A percentile compares a stretch with the other conserved stretches of the same genome.
Evolutionary conservation across 345 rosid genomes (phyloP).

Genomic region (Eucalyptus tenuipes): DNA sequence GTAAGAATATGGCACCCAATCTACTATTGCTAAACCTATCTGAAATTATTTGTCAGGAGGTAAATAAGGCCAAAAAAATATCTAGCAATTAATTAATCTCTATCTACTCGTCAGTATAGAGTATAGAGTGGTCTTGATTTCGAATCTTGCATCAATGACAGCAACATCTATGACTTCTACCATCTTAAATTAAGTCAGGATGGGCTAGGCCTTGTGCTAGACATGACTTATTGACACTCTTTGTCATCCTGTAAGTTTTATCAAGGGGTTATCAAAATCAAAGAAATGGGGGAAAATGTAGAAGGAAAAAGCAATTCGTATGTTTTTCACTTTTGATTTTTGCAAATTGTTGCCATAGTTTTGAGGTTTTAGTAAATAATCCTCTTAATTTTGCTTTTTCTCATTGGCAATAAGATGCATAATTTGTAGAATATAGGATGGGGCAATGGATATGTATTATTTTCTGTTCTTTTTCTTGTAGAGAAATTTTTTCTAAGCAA

Average conservation of each 20-base stretch:
- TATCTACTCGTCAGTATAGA: too few species aligned
- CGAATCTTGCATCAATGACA: neutral
- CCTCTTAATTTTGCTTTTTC: neutral
- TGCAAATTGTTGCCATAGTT: neutral
- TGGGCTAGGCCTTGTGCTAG: neutral
- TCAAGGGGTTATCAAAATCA: neutral
- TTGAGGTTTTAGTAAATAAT: neutral
- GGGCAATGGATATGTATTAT: neutral
- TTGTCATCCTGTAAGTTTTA: neutral
- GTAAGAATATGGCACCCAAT: neutral
- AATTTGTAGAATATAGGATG: neutral
- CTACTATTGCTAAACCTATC: neutral
- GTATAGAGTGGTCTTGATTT: neutral
- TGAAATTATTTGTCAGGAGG: neutral
- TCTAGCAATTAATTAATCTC: neutral
- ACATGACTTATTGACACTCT: neutral
- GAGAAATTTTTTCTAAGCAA: neutral
- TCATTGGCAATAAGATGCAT: neutral
- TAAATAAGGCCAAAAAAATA: neutral
- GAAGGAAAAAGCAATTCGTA: neutral
- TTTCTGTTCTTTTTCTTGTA: neutral
- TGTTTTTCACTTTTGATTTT: neutral
- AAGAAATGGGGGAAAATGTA: neutral
- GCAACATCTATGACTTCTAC: neutral
- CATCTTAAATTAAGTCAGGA: neutral